Percentiles rank a stretch among this genome's conserved stretches.
phyloP scores from a whole-genome alignment of 2,329 filamentous ascomycete genomes.

The Chaetomiaceae sp. region DNA sequence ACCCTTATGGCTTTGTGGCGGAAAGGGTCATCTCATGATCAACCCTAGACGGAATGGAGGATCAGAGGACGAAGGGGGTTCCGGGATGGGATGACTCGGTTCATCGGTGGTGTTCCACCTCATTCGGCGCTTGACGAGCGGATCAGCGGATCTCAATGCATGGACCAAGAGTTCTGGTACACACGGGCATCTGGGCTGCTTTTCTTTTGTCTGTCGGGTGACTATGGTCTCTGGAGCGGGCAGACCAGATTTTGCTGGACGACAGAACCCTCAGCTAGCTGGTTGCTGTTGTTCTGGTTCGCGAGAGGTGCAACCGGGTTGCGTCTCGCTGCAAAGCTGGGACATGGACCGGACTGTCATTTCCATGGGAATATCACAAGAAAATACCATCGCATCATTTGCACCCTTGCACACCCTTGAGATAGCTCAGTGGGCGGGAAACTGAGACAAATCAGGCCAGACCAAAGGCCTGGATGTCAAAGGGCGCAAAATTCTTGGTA shows the following conservation, averaged over 20 bases:
- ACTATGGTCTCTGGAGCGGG: neutral
- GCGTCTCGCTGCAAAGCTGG: no score
- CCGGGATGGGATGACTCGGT: neutral
- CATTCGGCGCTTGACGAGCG: no score
- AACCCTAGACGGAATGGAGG: no score
- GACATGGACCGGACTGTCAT: neutral
- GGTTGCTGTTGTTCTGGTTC: neutral
- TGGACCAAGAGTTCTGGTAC: neutral
- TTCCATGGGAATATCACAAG: neutral
- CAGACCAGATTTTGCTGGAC: neutral
- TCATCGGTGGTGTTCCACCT: no score
- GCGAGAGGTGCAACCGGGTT: neutral
- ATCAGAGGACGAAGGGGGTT: neutral
- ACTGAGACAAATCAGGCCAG: no score
- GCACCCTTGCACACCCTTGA: neutral
- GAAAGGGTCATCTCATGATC: neutral
- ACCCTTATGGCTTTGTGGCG: neutral
- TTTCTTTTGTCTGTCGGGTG: neutral
- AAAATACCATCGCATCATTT: no score
- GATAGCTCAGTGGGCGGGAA: no score
- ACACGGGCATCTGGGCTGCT: neutral
- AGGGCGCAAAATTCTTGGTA: no score
- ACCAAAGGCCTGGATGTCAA: no score
- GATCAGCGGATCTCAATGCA: neutral
- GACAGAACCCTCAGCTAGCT: neutral